These are phyloP conservation scores for Termitomyces sp. DNA, from an alignment of 768 basidiomycete species.

Conservation along the genomic window DNA sequence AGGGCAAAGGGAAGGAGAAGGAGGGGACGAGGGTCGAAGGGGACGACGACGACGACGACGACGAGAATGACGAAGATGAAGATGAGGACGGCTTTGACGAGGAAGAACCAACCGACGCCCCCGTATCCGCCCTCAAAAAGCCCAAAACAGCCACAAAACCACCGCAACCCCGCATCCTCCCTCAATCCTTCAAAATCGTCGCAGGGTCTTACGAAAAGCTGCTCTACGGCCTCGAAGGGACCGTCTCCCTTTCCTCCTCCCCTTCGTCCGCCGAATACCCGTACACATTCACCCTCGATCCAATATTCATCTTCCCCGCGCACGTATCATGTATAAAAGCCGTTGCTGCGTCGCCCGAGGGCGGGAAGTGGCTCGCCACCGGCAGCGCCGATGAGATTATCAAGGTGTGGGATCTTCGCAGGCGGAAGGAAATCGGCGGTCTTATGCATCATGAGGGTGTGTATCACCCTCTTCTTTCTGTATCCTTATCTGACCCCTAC, in stretches of 20 bases:
- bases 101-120: constrained; percentile 17
- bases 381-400: constrained; percentile 96
- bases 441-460: constrained; percentile 93
- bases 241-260: constrained; percentile 25
- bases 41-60: not conserved
- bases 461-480: constrained; percentile 8
- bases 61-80: not conserved
- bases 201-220: constrained; percentile 97
- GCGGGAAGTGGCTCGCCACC: constrained; percentile 94
- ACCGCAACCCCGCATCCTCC: constrained; percentile 21
- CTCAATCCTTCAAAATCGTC: constrained; percentile 75
- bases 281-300: constrained; percentile 41
- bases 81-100: constrained; percentile 4
- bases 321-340: constrained; percentile 92
- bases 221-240: constrained; percentile 82
- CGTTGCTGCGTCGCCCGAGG: constrained; percentile 80
- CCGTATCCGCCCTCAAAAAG: constrained; percentile 3
- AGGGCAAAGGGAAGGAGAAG: not conserved
- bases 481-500: not conserved
- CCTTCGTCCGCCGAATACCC: not conserved
- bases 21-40: not conserved
- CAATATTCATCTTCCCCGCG: constrained; percentile 95
- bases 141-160: constrained; percentile 15
- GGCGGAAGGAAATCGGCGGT: constrained; percentile 91
- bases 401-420: constrained; percentile 92